Conservation (phyloP, 2,329 filamentous ascomycete genomes). For the Exophiala viscosa region DNA sequence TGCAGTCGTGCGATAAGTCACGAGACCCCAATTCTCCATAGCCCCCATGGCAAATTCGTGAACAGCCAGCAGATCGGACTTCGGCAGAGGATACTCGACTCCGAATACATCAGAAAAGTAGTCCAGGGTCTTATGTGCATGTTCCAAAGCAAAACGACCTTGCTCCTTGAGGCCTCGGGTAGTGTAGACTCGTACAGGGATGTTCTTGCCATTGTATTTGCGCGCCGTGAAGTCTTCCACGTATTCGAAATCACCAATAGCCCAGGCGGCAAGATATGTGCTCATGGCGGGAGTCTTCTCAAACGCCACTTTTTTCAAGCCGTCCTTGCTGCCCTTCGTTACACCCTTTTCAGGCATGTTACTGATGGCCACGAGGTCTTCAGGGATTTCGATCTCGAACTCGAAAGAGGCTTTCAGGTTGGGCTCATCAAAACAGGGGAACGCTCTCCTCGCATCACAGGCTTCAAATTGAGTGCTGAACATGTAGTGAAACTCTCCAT, state of each 20-base stretch:
- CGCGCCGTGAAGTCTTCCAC: constrained; percentile 86
- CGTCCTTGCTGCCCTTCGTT: constrained; percentile 63
- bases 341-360: constrained; percentile 88
- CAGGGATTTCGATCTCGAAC: constrained; percentile 85
- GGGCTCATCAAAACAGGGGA: constrained; percentile 97
- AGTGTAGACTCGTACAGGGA: constrained; percentile 94
- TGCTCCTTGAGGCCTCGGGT: constrained; percentile 92
- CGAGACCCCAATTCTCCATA: constrained; percentile 96
- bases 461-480: constrained; percentile 97
- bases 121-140: constrained; percentile 89
- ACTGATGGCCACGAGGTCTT: constrained; percentile 81
- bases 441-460: constrained; percentile 88
- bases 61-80: constrained; percentile 84
- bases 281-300: constrained; percentile 86
- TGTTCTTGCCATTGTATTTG: constrained; percentile 82
- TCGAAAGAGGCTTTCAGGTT: constrained; percentile 96
- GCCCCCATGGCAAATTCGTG: constrained; percentile 83
- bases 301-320: constrained; percentile 67
- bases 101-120: constrained; percentile 93
- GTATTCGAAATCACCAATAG: constrained; percentile 94
- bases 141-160: constrained; percentile 81
- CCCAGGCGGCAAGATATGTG: constrained; percentile 86
- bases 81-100: constrained; percentile 89
- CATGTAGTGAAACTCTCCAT: constrained; percentile 62
- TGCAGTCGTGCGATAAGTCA: constrained; percentile 92